These are phyloP conservation scores for maize (Zea mays) DNA, from an alignment of 176 grass and related monocot genomes.

Conservation along the genomic window Zm-B73-REFERENCE-NAM-5.0 NC_050101.1:12015001-12015500, in stretches of 20 bases:
- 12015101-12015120: not conserved
- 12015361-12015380: too few relatives aligned
- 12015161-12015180: slow-evolving; percentile 34
- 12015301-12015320: not conserved
- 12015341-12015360: too few relatives aligned
- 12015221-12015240: slow-evolving; percentile 57
- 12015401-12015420: too few relatives aligned
- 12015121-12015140: not conserved
- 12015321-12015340: too few relatives aligned
- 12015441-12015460: too few relatives aligned
- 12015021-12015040: not conserved
- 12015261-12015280: not conserved
- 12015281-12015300: not conserved
- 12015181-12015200: slow-evolving; percentile 58
- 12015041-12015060: slow-evolving; percentile 35
- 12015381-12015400: too few relatives aligned
- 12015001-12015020: slow-evolving; percentile 46
- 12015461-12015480: too few relatives aligned
- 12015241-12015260: slow-evolving; percentile 48
- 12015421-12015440: too few relatives aligned
- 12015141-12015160: not conserved
- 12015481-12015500: too few relatives aligned
- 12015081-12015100: slow-evolving; percentile 24
- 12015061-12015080: slow-evolving; percentile 55
- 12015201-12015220: not conserved